phyloP scores from a whole-genome alignment of 2,329 filamentous ascomycete species.

The Phaeosphaeria sp. region DNA sequence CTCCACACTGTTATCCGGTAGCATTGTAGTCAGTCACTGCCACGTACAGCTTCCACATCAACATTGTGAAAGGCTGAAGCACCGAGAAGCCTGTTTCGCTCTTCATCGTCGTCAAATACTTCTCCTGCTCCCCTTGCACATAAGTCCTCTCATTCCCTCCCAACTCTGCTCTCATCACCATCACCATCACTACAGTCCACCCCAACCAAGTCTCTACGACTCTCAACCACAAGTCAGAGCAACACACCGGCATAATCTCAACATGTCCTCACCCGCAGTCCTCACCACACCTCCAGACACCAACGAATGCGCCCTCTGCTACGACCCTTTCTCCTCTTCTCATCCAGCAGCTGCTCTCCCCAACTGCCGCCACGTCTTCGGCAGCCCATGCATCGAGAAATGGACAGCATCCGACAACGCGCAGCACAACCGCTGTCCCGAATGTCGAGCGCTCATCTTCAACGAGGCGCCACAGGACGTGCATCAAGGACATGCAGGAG shows the following conservation, averaged over 20 bases:
- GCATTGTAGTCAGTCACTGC: neutral
- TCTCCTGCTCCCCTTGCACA: neutral
- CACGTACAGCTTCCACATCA: neutral
- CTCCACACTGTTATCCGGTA: neutral
- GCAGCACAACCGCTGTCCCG: slow-evolving; percentile 2
- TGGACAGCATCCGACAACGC: slow-evolving; percentile 1
- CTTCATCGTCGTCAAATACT: neutral
- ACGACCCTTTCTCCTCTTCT: neutral
- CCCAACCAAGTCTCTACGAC: neutral
- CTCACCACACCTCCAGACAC: neutral
- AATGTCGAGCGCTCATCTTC: slow-evolving; percentile 1
- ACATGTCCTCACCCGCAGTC: neutral
- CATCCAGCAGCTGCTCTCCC: slow-evolving; percentile 1
- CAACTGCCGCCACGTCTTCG: slow-evolving; percentile 6
- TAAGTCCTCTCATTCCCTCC: neutral
- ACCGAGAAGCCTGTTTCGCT: neutral
- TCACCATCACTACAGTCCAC: neutral
- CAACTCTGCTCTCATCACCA: neutral
- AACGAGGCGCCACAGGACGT: too few species aligned
- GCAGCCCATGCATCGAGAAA: neutral
- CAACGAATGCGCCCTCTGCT: slow-evolving; percentile 7
- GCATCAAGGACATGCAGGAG: too few species aligned
- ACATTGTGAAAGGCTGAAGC: neutral
- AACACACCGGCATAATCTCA: neutral
- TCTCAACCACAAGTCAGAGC: neutral